These are phyloP conservation scores for Eimeria maxima DNA, from an alignment of 169 alveolate species.

Conservation along the genomic window DNA sequence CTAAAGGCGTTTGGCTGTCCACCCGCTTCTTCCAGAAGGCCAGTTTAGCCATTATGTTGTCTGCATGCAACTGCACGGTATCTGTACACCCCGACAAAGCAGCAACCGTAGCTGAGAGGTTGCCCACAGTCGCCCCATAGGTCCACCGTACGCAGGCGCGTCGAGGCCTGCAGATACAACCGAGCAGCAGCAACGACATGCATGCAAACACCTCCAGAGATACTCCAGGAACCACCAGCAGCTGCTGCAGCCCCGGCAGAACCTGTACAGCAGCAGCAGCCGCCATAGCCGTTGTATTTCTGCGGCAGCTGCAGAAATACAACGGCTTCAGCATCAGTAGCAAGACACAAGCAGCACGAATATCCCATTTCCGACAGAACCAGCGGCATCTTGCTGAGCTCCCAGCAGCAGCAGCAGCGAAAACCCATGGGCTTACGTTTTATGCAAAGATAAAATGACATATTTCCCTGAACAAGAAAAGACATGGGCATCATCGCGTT, in stretches of 20 bases:
- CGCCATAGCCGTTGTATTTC: too few species aligned
- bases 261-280: too few species aligned
- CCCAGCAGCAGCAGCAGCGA: background rate
- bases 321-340: too few species aligned
- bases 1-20: background rate
- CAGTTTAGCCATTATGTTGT: background rate
- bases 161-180: background rate
- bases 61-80: background rate
- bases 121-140: background rate
- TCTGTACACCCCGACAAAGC: background rate
- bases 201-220: too few species aligned
- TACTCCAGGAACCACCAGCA: background rate
- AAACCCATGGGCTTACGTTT: background rate
- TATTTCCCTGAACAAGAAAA: background rate
- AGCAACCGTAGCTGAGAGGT: constrained; percentile 1
- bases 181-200: constrained; percentile 8
- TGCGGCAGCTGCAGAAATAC: too few species aligned
- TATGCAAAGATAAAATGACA: background rate
- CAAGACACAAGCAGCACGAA: too few species aligned
- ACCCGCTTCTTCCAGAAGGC: background rate
- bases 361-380: too few species aligned
- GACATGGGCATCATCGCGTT: background rate
- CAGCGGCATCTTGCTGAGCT: background rate
- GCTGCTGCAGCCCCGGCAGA: background rate
- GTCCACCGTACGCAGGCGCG: background rate